phyloP scores from a whole-genome alignment of 768 basidiomycete genomes.

The Termitomyces heimii region DNA sequence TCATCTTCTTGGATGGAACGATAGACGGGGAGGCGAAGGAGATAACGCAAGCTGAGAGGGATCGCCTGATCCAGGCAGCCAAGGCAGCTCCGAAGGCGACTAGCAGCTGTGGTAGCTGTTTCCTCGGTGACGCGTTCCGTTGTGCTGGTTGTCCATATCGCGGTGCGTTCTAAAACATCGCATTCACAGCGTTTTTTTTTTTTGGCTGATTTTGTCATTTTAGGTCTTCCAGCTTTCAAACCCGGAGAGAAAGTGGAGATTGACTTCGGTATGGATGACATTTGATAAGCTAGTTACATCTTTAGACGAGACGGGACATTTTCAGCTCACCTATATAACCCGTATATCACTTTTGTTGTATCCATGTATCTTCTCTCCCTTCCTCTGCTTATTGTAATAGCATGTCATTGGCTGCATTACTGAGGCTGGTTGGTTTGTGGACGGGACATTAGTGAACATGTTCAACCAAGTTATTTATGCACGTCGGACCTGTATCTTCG shows the following conservation, averaged over 20 bases:
- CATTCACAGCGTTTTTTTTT: not conserved
- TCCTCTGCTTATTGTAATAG: not conserved
- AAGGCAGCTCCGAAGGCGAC: conserved; percentile 80
- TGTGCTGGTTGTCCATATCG: conserved; percentile 95
- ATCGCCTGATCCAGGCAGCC: conserved; percentile 58
- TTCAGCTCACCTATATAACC: not conserved
- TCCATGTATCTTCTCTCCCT: not conserved
- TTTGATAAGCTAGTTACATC: conserved; percentile 33
- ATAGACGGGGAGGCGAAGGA: conserved; percentile 55
- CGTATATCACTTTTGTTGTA: not conserved
- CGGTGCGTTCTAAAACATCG: conserved; percentile 53
- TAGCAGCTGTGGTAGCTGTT: conserved; percentile 96
- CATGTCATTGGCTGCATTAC: not conserved
- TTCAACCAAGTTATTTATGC: too few relatives aligned
- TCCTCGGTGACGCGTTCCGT: conserved; percentile 95
- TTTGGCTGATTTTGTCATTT: conserved; percentile 6
- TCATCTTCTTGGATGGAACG: conserved; percentile 64
- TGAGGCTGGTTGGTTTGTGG: not conserved
- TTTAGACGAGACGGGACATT: not conserved
- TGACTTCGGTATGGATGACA: conserved; percentile 83
- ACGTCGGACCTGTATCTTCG: too few relatives aligned
- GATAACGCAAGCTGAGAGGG: conserved; percentile 55
- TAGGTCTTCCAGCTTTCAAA: conserved; percentile 96
- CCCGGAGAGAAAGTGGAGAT: conserved; percentile 98
- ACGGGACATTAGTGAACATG: too few relatives aligned